Percentiles rank a stretch among this genome's conserved stretches.
These are phyloP conservation scores for Dothideomycetes sp. DNA, from an alignment of 2,329 filamentous ascomycete genomes.

Conservation along the genomic window DNA sequence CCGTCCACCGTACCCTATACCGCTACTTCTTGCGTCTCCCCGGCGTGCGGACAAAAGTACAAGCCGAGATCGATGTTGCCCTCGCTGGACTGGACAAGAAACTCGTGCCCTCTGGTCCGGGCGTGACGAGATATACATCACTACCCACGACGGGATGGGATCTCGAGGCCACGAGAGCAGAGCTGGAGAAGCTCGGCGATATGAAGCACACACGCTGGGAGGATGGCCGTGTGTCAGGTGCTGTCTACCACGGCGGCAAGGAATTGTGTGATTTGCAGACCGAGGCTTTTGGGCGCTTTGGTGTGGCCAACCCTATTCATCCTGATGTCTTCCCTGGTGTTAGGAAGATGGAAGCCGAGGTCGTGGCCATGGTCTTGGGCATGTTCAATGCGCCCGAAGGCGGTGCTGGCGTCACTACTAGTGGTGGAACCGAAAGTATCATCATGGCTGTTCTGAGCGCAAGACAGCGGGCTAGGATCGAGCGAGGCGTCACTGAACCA, in stretches of 20 bases:
- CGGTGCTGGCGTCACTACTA: constrained; percentile 79
- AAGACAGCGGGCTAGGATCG: constrained; percentile 74
- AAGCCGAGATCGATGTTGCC: constrained; percentile 71
- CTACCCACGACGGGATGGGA: constrained; percentile 79
- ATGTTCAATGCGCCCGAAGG: constrained; percentile 83
- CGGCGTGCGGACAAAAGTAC: constrained; percentile 75
- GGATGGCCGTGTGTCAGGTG: constrained; percentile 85
- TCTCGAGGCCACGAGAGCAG: constrained; percentile 64
- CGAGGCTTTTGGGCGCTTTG: constrained; percentile 88
- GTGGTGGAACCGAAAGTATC: constrained; percentile 92
- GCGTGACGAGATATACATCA: constrained; percentile 59
- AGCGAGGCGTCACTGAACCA: constrained; percentile 80
- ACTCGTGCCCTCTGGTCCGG: constrained; percentile 63
- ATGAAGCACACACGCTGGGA: constrained; percentile 98
- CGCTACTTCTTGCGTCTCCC: constrained; percentile 77
- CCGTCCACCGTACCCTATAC: constrained; percentile 63
- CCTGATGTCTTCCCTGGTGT: constrained; percentile 97
- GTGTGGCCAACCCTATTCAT: constrained; percentile 92
- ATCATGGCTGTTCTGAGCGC: constrained; percentile 89
- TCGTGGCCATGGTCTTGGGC: constrained; percentile 75
- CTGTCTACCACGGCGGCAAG: constrained; percentile 89
- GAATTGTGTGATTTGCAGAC: constrained; percentile 74
- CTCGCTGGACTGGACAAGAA: constrained; percentile 73
- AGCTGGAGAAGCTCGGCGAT: constrained; percentile 65
- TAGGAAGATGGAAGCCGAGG: constrained; percentile 96